phyloP scores from a whole-genome alignment of 352 stramenopile species.

The Pseudoperonospora humuli region DNA sequence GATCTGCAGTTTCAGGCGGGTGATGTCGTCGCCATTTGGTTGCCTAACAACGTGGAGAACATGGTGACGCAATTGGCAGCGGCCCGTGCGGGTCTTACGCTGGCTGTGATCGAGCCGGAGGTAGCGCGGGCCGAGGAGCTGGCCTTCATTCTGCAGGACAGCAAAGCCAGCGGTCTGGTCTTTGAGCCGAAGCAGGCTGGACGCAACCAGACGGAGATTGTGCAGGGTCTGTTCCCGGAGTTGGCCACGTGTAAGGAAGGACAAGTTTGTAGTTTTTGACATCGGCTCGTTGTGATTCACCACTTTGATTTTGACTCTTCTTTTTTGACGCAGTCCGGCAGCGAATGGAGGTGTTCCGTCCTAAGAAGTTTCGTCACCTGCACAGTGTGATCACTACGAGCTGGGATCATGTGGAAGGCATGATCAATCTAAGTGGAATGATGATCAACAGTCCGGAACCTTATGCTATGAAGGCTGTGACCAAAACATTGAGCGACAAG shows the following conservation, averaged over 20 bases:
- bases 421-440: slow-evolving; percentile 74
- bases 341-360: slow-evolving; percentile 56
- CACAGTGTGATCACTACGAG: slow-evolving; percentile 83
- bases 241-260: slow-evolving; percentile 52
- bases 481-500: slow-evolving; percentile 56
- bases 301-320: background rate
- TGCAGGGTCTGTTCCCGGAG: slow-evolving; percentile 67
- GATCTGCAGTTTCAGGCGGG: slow-evolving; percentile 61
- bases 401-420: slow-evolving; percentile 58
- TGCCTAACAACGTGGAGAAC: slow-evolving; percentile 79
- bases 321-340: slow-evolving; percentile 34
- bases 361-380: slow-evolving; percentile 71
- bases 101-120: slow-evolving; percentile 73
- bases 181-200: slow-evolving; percentile 80
- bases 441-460: slow-evolving; percentile 75
- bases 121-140: slow-evolving; percentile 67
- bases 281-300: background rate
- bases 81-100: slow-evolving; percentile 75
- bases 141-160: slow-evolving; percentile 78
- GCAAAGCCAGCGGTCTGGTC: slow-evolving; percentile 63
- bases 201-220: slow-evolving; percentile 66
- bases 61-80: slow-evolving; percentile 77
- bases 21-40: slow-evolving; percentile 77
- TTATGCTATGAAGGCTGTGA: slow-evolving; percentile 45
- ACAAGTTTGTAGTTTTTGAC: background rate